Base-by-base conservation (phyloP, 108 stramenopile genomes). In the Nitzschia putrida region DNA sequence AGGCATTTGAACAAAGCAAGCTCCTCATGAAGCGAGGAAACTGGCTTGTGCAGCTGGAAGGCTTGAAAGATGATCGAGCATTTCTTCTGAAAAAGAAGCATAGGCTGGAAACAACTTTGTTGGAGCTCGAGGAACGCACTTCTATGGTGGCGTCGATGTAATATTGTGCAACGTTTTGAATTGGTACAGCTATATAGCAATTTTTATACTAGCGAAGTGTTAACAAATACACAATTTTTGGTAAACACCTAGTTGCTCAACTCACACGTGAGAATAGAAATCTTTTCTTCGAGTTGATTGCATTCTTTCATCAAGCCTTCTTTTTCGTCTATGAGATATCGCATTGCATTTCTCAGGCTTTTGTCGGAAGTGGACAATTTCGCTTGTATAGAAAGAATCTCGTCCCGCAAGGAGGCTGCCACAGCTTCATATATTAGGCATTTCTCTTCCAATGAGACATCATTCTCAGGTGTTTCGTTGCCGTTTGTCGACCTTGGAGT, bases 1-100 rank as follows among this genome's bases (percentile, higher is more conserved):
- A 63, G 44, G 44, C 44, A 44, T 63, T 40, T 39, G 61, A 63
- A 63, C 43, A 47, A 43, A 63, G 61, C 44, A 63, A 12, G 21
- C 44, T 63, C 44, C 18, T 47, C 43, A 63, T 63, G 61, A 63
- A 47, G 24, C 16, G 44, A n/a, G 61, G 61, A 9, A 37, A 63
- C 9, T 22, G 43, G 11, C 14, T 45, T n/a, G 61, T 63, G 42
- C 38, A 63, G 21, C 43, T 63, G 44, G 61, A 63, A 3, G 61
- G 61, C 0, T 39, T 63, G 37, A 41, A 39, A 21, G 61, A 63
- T 3, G 61, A 63, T 23, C 3, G 40, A 20, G 12, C 21, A 3
- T 63, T 63, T 24, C 23, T 63, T 11, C 16, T 24, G 24, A 63
- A 63, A 39, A 63, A 63, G 37, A 18, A 43, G 21, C 43, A 63